Evolutionary conservation across 2,329 filamentous ascomycete species (phyloP).

Genomic region (Ophiocordyceps camponoti-saundersi): DNA sequence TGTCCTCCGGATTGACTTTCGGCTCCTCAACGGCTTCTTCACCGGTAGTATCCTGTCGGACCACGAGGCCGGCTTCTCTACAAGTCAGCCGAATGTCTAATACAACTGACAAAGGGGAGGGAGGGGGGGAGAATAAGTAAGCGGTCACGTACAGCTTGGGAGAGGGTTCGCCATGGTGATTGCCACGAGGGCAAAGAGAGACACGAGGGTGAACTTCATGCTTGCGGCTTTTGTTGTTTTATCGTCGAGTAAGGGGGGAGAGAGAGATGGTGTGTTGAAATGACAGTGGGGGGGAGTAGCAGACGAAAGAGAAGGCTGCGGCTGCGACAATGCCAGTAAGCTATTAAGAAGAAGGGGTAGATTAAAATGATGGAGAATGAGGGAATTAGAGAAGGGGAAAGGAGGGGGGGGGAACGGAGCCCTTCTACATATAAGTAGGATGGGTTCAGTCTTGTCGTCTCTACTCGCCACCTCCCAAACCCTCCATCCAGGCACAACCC

Average conservation of each 20-base stretch:
- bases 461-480: not conserved
- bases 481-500: too few species aligned
- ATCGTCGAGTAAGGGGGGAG: not conserved
- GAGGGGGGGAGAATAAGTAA: not conserved
- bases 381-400: too few species aligned
- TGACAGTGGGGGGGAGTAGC: not conserved
- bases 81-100: not conserved
- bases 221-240: slow-evolving; percentile 12
- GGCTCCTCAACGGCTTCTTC: too few species aligned
- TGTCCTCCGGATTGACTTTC: too few species aligned
- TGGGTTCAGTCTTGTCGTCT: not conserved
- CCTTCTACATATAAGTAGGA: not conserved
- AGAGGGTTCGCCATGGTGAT: slow-evolving; percentile 24
- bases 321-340: too few species aligned
- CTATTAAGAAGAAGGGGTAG: too few species aligned
- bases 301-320: too few species aligned
- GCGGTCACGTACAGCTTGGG: slow-evolving; percentile 7
- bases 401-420: too few species aligned
- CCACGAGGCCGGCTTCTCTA: too few species aligned
- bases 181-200: slow-evolving; percentile 28
- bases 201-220: slow-evolving; percentile 34
- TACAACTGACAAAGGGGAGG: not conserved
- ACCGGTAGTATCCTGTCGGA: too few species aligned
- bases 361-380: too few species aligned
- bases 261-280: not conserved